These are phyloP conservation scores for Paraphaeosphaeria minitans DNA, from an alignment of 2,329 filamentous ascomycete genomes.

Conservation along the genomic window DNA sequence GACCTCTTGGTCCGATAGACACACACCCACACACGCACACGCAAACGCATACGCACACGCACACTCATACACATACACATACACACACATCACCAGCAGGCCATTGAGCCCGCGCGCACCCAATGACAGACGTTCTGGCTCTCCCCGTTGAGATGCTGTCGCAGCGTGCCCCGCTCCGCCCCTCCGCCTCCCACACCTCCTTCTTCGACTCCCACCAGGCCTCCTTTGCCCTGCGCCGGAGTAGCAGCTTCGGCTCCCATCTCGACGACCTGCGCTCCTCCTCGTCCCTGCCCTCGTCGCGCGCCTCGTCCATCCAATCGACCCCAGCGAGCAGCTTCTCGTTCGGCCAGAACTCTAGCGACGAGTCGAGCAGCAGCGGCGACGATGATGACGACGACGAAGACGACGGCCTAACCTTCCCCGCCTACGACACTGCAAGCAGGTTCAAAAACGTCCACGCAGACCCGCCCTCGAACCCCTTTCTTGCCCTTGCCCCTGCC, in stretches of 20 bases:
- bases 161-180: slow-evolving; percentile 47
- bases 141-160: slow-evolving; percentile 52
- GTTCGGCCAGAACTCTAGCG: slow-evolving; percentile 62
- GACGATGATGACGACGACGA: no score
- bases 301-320: slow-evolving; percentile 62
- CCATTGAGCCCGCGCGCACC: slow-evolving; percentile 26
- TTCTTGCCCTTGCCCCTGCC: slow-evolving; percentile 37
- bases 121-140: slow-evolving; percentile 53
- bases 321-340: slow-evolving; percentile 69
- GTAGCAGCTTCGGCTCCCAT: slow-evolving; percentile 44
- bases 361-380: slow-evolving; percentile 45
- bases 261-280: slow-evolving; percentile 47
- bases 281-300: slow-evolving; percentile 42
- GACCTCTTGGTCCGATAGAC: slow-evolving; percentile 28
- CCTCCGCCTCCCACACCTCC: slow-evolving; percentile 51
- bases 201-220: slow-evolving; percentile 46
- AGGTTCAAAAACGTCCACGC: slow-evolving; percentile 22
- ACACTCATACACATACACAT: no score
- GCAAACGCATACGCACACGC: no score
- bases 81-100: slow-evolving; percentile 18
- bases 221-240: slow-evolving; percentile 36
- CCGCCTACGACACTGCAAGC: slow-evolving; percentile 45
- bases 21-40: slow-evolving; percentile 16
- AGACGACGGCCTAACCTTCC: slow-evolving; percentile 54
- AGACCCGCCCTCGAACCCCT: slow-evolving; percentile 43